Evolutionary conservation across 2,329 filamentous ascomycete genomes (phyloP).

Genomic region (Colletotrichum siamense): DNA sequence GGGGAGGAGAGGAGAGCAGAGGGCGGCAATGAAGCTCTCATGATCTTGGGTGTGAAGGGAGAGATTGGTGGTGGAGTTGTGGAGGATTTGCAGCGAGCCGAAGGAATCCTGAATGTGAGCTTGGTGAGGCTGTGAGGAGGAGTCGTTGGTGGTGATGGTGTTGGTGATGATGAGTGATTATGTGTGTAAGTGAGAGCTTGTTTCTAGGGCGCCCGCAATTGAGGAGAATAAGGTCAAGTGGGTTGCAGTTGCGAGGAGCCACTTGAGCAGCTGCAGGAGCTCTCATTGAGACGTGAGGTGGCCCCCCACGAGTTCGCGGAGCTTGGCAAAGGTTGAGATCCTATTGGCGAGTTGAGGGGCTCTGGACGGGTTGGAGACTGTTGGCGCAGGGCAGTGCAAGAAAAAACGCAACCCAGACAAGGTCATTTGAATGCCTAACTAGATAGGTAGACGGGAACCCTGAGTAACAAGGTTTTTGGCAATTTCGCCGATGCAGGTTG

Average conservation of each 20-base stretch:
- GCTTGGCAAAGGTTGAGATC: not conserved
- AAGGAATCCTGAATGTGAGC: conserved; percentile 62
- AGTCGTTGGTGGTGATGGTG: not conserved
- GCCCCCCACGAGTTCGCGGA: conserved; percentile 14
- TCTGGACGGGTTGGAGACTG: not conserved
- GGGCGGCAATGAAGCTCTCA: conserved; percentile 71
- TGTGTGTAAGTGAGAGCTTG: not conserved
- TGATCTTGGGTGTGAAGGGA: conserved; percentile 79
- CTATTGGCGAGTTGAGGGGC: not conserved
- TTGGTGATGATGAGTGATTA: not conserved
- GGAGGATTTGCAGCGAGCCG: conserved; percentile 50
- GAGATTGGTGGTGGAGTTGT: conserved; percentile 64
- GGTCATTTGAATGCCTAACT: not conserved
- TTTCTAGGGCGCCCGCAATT: not conserved
- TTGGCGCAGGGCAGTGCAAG: not conserved
- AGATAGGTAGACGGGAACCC: not conserved
- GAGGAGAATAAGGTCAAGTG: not conserved
- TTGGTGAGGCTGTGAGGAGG: conserved; percentile 48
- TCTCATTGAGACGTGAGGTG: not conserved
- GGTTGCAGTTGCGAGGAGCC: not conserved
- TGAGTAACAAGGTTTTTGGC: not conserved
- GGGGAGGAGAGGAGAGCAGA: conserved; percentile 32
- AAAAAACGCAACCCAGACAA: not conserved
- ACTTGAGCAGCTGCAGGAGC: not conserved
- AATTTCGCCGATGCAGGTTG: not conserved